Evolutionary conservation across 768 basidiomycete species (phyloP).

Genomic region (Mrakia blollopis): DNA sequence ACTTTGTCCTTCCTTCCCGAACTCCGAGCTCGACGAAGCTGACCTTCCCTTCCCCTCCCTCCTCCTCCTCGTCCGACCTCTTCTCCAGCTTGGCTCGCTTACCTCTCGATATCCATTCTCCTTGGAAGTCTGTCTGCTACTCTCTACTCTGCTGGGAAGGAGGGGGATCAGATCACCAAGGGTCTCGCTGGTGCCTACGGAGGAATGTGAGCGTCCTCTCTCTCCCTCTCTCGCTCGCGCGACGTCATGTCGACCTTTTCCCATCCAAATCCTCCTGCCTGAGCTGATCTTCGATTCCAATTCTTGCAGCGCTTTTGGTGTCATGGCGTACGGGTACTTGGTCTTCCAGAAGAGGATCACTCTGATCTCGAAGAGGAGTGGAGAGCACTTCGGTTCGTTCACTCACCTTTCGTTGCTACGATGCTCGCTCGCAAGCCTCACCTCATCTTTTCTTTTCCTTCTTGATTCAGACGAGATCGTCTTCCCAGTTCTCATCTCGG

Average conservation of each 20-base stretch:
- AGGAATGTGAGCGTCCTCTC: conserved; percentile 25
- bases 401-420: background rate
- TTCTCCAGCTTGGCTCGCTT: conserved; percentile 70
- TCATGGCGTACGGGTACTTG: conserved; percentile 74
- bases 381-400: conserved; percentile 75
- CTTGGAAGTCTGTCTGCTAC: conserved; percentile 79
- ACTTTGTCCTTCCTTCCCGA: too few species aligned
- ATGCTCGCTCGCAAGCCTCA: background rate
- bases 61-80: background rate
- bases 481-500: conserved; percentile 78
- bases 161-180: conserved; percentile 59
- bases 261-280: too few species aligned
- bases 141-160: conserved; percentile 68
- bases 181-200: conserved; percentile 43
- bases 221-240: background rate
- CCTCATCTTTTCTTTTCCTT: background rate
- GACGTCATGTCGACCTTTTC: too few species aligned
- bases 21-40: background rate
- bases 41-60: background rate
- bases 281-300: background rate
- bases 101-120: conserved; percentile 78
- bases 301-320: conserved; percentile 39
- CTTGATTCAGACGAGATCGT: conserved; percentile 61
- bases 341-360: conserved; percentile 84
- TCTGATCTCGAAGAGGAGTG: conserved; percentile 82